phyloP scores from a whole-genome alignment of 1,284 basidiomycete genomes.

The Hypsizygus ulmarius region DNA sequence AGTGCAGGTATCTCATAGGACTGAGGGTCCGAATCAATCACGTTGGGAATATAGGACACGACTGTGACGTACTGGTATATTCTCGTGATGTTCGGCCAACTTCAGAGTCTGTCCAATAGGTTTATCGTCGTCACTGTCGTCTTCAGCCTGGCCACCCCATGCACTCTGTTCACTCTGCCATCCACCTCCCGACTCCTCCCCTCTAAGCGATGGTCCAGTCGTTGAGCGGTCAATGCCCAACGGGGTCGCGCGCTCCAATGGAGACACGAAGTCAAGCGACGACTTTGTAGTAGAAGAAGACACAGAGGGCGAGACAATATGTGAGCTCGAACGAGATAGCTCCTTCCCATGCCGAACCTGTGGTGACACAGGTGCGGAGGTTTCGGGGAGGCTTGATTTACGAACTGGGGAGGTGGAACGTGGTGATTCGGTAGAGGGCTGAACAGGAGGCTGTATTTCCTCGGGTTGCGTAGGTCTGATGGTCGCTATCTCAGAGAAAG shows the following conservation, averaged over 20 bases:
- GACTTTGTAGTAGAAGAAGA: conserved; percentile 17
- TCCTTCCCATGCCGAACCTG: conserved; percentile 8
- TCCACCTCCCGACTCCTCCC: conserved; percentile 55
- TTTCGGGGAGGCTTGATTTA: conserved; percentile 14
- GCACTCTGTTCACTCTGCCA: conserved; percentile 49
- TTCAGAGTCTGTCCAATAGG: conserved; percentile 60
- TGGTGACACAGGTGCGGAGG: conserved; percentile 13
- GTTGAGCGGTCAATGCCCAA: conserved; percentile 44
- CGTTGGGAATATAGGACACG: neutral
- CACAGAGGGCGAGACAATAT: conserved; percentile 15
- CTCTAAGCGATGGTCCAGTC: conserved; percentile 59
- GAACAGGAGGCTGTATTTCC: conserved; percentile 26
- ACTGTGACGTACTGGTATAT: conserved; percentile 17
- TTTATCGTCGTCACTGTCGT: conserved; percentile 72
- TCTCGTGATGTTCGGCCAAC: conserved; percentile 13
- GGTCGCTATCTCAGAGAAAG: conserved; percentile 39
- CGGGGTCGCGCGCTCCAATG: conserved; percentile 45
- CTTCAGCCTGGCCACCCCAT: conserved; percentile 41
- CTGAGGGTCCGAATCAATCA: conserved; percentile 4
- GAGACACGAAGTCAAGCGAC: conserved; percentile 39
- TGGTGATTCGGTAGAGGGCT: conserved; percentile 13
- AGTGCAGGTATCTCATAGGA: conserved; percentile 19
- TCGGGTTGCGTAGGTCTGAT: conserved; percentile 40
- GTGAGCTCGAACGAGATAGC: conserved; percentile 17
- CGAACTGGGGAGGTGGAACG: conserved; percentile 20